A percentile compares a stretch with the other conserved stretches of the same genome.
Conservation (phyloP, 2,329 filamentous ascomycete species). For the Fusarium citri region DNA sequence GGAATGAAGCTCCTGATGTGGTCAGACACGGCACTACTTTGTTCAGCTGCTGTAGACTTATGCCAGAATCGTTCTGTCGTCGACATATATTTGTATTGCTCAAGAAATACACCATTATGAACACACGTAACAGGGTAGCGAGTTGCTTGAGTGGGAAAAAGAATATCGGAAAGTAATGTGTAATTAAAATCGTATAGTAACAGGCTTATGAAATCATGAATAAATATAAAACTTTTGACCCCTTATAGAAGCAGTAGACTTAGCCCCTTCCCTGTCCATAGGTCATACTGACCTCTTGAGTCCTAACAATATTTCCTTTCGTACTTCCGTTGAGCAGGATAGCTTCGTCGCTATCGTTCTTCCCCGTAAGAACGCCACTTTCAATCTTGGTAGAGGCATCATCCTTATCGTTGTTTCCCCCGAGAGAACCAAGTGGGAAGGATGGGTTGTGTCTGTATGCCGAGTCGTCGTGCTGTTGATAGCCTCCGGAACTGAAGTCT, state of each 20-base stretch:
- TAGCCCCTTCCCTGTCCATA: not conserved
- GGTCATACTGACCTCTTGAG: not conserved
- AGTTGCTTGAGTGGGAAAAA: too few species aligned
- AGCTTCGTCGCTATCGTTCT: conserved; percentile 5
- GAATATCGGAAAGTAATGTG: too few species aligned
- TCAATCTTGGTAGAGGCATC: not conserved
- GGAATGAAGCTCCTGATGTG: too few species aligned
- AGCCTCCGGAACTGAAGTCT: not conserved
- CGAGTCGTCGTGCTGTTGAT: conserved; percentile 1
- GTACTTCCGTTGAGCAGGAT: not conserved
- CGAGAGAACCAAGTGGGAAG: not conserved
- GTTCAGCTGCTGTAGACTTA: too few species aligned
- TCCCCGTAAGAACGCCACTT: not conserved
- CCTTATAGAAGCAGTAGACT: not conserved
- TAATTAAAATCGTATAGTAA: not conserved
- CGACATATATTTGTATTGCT: too few species aligned
- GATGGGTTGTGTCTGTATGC: not conserved
- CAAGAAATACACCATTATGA: too few species aligned
- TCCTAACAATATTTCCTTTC: not conserved
- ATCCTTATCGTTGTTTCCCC: not conserved
- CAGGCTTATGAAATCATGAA: not conserved
- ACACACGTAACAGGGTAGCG: too few species aligned
- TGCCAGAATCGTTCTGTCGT: too few species aligned
- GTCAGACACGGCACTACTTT: too few species aligned
- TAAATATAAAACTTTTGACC: not conserved